Evolutionary conservation across 495 filamentous ascomycete species (phyloP), one percentile per base, ranked within the genome.

Genomic region (Chaetomium fimeti): DNA sequence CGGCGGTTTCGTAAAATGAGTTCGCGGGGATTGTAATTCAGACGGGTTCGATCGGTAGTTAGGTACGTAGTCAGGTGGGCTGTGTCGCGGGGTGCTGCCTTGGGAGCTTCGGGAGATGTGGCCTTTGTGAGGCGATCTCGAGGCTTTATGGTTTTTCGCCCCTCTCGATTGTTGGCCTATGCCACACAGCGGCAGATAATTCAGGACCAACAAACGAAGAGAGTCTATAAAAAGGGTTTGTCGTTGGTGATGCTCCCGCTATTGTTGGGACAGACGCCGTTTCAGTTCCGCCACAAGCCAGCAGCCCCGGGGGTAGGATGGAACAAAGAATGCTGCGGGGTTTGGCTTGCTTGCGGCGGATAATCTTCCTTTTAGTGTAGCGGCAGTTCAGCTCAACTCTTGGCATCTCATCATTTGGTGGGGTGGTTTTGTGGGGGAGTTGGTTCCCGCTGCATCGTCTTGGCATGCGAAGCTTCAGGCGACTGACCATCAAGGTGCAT

Each of bases 401-500:
- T 42, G 60, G 60, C 60, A 60, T 57, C 22, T 43, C 53, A 43
- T 42, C 53, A 42, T 43, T 22, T 5, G n/a, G 38, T 22, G 22
- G 55, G 6, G 22, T 38, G 5, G 9, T 2, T 5, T 27, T 27
- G 55, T 43, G 55, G 56, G 55, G 55, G 3, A 25, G 55, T 2
- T 16, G 29, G 32, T 18, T 36, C 58, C 42, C 58, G 7, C 25
- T 29, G 8, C 6, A 1, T 12, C 43, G 3, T 49, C 48, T 43
- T 28, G 56, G 40, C 40, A 24, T 9, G 5, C 40, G 32, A 20
- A 43, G 38, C 40, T 43, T 49, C 29, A 32, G 29, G 29, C 29
- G 29, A 32, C 7, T 52, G 20, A 27, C 65, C 60, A 63, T 67
- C 65, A 67, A 67, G 65, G 65, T 65, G 38, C 62, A 38, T 28